Evolutionary conservation across 73 alveolate species (phyloP), one percentile per base, ranked within the genome.

Genomic region (Paramecium biaurelia): DNA sequence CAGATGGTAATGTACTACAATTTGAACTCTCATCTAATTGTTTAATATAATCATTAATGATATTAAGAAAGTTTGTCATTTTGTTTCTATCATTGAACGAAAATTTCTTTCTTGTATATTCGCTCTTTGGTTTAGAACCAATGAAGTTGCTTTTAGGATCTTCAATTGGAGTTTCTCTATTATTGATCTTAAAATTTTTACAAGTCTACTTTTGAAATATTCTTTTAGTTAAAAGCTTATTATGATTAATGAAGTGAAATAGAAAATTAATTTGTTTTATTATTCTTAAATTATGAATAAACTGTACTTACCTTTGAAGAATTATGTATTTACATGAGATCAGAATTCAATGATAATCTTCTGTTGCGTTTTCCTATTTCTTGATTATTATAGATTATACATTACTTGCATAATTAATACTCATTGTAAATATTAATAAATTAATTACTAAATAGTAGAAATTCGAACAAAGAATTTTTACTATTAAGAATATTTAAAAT

Each of bases 391-490:
- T 37, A 30, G 63, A n/a, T 20, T 14, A 20, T 42, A 79, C 41
- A 15, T 74, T 79, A 79, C 74, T 30, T 79, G 76, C 90, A 43
- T 79, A 23, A 47, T 43, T 79, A 37, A 79, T 79, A 45, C 89
- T 76, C 74, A 79, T 76, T 63, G 26, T 28, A 53, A 18, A 53
- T n/a, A 53, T 53, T 53, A 18, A 18, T 18, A 53, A 53, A 53
- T 15, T 18, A n/a, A 53, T 53, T 53, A 53, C 68, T 53, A 53
- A 53, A 53, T 53, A 18, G 23, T 4, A 53, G 68, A 53, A 20
- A 15, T 53, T 53, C 68, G 30, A 53, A 53, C 20, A 53, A 18
- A 4, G 30, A 18, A 18, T n/a, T 53, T 4, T 53, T 18, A 18
- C 32, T 53, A 53, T 53, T 53, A 18, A 15, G 68, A 53, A 53